Evolutionary conservation across 2,329 filamentous ascomycete species (phyloP).

Genomic region (Pseudocercospora pini-densiflorae): DNA sequence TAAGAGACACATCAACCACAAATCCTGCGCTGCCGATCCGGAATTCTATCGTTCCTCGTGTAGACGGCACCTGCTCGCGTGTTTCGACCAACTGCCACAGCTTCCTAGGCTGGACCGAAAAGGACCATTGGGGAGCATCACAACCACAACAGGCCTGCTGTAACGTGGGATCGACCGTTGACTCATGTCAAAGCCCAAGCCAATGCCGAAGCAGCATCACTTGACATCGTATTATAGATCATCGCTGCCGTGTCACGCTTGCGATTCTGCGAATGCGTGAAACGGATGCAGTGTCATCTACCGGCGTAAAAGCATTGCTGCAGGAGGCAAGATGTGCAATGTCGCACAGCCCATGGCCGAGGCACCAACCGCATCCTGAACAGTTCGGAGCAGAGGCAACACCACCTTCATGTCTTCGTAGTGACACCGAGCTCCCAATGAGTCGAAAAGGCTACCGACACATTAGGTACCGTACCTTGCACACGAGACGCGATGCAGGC

Average conservation of each 20-base stretch:
- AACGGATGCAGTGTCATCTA: background rate
- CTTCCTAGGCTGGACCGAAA: background rate
- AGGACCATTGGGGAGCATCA: background rate
- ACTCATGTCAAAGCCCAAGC: background rate
- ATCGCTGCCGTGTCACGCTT: conserved; percentile 1
- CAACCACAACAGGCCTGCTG: background rate
- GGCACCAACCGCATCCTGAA: too few relatives aligned
- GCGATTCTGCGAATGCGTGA: background rate
- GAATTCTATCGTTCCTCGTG: background rate
- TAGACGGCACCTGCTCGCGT: background rate
- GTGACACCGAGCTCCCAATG: too few relatives aligned
- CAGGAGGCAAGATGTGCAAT: background rate
- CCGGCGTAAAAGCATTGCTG: background rate
- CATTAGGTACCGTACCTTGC: too few relatives aligned
- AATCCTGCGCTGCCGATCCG: background rate
- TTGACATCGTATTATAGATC: background rate
- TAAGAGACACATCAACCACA: background rate
- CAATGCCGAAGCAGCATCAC: background rate
- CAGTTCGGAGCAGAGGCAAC: too few relatives aligned
- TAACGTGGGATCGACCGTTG: background rate
- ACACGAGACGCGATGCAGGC: background rate
- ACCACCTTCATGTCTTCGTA: too few relatives aligned
- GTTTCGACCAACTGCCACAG: background rate
- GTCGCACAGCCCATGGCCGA: background rate
- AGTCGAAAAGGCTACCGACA: too few relatives aligned